phyloP scores from a whole-genome alignment of 805 yeast genomes.

The Candida alai region DNA sequence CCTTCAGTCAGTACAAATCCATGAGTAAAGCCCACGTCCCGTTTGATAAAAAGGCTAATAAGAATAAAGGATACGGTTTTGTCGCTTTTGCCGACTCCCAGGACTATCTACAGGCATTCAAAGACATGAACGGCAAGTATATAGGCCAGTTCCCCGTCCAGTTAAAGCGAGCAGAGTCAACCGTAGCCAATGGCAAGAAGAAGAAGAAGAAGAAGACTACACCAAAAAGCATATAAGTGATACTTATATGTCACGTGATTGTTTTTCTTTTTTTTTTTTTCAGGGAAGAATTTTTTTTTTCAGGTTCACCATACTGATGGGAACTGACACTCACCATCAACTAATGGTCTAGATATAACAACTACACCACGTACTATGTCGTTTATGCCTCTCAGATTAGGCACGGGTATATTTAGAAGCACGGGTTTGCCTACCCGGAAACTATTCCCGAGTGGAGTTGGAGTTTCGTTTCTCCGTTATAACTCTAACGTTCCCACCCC shows the following conservation, averaged over 20 bases:
- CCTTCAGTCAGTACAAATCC: slow-evolving; percentile 52
- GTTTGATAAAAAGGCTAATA: slow-evolving; percentile 40
- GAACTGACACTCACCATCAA: background rate
- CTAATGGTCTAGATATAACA: no score
- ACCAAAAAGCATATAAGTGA: no score
- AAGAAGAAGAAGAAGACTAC: background rate
- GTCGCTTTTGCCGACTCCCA: slow-evolving; percentile 62
- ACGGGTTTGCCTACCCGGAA: no score
- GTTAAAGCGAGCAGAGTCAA: slow-evolving; percentile 57
- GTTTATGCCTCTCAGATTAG: no score
- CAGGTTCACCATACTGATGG: background rate
- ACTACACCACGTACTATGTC: no score
- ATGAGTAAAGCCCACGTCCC: slow-evolving; percentile 61
- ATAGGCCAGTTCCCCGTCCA: slow-evolving; percentile 72
- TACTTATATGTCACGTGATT: slow-evolving; percentile 4
- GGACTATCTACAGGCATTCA: slow-evolving; percentile 68
- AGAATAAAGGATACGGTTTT: slow-evolving; percentile 69
- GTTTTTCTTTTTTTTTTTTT: background rate
- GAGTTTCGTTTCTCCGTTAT: no score
- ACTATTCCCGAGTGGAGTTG: no score
- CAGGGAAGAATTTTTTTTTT: background rate
- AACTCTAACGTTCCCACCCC: slow-evolving; percentile 23
- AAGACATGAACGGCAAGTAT: slow-evolving; percentile 73
- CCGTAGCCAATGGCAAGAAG: slow-evolving; percentile 10
- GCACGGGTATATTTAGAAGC: no score